Evolutionary conservation across 345 rosid genomes (phyloP), one percentile per base, ranked within the genome.

Genomic region (Salix purpurea): DNA sequence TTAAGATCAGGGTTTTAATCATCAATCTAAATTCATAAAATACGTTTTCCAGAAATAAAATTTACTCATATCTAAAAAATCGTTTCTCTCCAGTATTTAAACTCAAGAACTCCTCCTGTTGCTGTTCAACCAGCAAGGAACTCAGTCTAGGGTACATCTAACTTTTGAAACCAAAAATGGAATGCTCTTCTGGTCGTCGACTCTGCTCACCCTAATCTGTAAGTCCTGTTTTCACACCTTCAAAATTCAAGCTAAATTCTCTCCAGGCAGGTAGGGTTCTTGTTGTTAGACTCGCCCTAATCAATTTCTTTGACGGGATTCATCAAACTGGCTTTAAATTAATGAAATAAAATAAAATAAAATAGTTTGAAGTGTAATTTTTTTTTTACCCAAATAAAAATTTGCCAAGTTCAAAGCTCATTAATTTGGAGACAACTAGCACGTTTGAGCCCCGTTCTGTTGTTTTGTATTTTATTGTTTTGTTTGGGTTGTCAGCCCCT

Each of bases 1-100:
- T 4, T 30, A 0, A 4, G 4, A 30, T 30, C 32, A 30, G 4
- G 0, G 4, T 2, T 30, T 30, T 30, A 30, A 3, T 30, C 32
- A 4, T 30, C 4, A 3, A 30, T 1, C 30, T 28, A 28, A 0
- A 28, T 28, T 2, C 32, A 30, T 4, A 30, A 3, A 30, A 0
- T 30, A 30, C 0, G 0, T 0, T 30, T 30, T 30, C 4, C 0
- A 0, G 0, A 3, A 30, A 30, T 30, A 3, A 30, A 30, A 3
- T 30, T 30, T 30, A 0, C 32, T 30, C 32, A 0, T 34, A 4
- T 34, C 6, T 0, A 34, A 34, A 28, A 1, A 34, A n/a, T n/a
- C n/a, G n/a, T n/a, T n/a, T n/a, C n/a, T n/a, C n/a, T n/a, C n/a
- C n/a, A n/a, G 13, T 56, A 21, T n/a, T 56, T 56, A 10, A 56